These are phyloP conservation scores for Tulasnella sp. DNA, from an alignment of 768 basidiomycete genomes.

Conservation along the genomic window DNA sequence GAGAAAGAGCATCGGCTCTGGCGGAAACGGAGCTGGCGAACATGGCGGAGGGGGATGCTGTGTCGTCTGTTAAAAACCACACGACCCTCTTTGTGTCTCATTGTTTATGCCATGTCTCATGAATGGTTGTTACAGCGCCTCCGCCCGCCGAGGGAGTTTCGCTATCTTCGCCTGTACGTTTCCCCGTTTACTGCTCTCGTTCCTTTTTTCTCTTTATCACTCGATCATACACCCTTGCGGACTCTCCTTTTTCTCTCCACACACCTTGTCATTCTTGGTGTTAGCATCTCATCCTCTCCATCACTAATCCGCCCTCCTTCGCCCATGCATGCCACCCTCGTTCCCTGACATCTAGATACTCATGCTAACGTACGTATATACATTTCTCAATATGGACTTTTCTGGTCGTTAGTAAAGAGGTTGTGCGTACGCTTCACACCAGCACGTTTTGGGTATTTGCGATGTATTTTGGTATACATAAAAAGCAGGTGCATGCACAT, in stretches of 20 bases:
- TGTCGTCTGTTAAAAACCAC: conserved; percentile 51
- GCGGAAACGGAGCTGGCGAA: conserved; percentile 36
- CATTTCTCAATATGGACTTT: conserved; percentile 10
- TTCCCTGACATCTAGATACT: conserved; percentile 4
- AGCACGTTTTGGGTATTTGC: not conserved
- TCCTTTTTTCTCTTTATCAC: not conserved
- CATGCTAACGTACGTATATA: not conserved
- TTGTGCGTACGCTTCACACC: not conserved
- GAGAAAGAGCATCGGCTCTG: not conserved
- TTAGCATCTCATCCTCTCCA: not conserved
- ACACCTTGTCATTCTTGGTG: not conserved
- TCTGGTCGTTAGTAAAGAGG: not conserved
- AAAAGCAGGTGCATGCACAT: not conserved
- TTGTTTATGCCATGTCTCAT: too few species aligned
- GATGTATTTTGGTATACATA: not conserved
- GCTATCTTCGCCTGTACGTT: not conserved
- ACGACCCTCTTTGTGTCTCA: not conserved
- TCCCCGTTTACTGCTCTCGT: not conserved
- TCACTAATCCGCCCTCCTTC: not conserved
- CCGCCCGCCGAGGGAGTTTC: not conserved
- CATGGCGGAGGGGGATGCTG: conserved; percentile 50
- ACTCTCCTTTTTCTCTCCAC: not conserved
- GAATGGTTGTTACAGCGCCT: not conserved
- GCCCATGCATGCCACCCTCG: not conserved
- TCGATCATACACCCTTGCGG: not conserved